These are phyloP conservation scores for Oenanthe javanica DNA, from an alignment of 140 eudicot species.

Conservation along the genomic window DNA sequence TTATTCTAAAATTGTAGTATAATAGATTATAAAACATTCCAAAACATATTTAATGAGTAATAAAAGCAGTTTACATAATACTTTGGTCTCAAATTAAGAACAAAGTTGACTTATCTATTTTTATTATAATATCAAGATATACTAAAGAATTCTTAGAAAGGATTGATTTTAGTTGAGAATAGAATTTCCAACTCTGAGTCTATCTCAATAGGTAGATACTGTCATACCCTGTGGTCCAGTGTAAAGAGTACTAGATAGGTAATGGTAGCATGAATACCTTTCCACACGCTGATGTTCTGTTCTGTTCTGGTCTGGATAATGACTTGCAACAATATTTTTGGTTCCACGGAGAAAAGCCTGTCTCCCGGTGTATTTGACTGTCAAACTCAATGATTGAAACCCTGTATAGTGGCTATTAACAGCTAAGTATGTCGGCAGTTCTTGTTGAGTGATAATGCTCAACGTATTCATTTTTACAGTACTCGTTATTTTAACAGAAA, in stretches of 20 bases:
- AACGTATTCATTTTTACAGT: background rate
- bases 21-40: background rate
- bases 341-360: slow-evolving; percentile 13
- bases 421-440: slow-evolving; percentile 16
- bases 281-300: slow-evolving; percentile 11
- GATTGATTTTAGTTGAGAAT: background rate
- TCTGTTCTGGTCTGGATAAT: slow-evolving; percentile 1
- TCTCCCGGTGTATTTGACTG: background rate
- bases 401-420: background rate
- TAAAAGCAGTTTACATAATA: background rate
- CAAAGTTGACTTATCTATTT: background rate
- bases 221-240: background rate
- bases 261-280: background rate
- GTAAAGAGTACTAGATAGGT: background rate
- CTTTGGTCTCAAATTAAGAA: background rate
- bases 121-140: background rate
- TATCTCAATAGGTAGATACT: background rate
- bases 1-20: too few relatives aligned
- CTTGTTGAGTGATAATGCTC: background rate
- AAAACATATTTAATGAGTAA: background rate
- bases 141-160: background rate
- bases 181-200: background rate
- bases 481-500: background rate
- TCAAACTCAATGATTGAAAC: background rate
- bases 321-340: slow-evolving; percentile 14